A percentile compares a stretch with the other conserved stretches of the same genome.
phyloP scores from a whole-genome alignment of 2,329 filamentous ascomycete species.

The Nemania diffusa region DNA sequence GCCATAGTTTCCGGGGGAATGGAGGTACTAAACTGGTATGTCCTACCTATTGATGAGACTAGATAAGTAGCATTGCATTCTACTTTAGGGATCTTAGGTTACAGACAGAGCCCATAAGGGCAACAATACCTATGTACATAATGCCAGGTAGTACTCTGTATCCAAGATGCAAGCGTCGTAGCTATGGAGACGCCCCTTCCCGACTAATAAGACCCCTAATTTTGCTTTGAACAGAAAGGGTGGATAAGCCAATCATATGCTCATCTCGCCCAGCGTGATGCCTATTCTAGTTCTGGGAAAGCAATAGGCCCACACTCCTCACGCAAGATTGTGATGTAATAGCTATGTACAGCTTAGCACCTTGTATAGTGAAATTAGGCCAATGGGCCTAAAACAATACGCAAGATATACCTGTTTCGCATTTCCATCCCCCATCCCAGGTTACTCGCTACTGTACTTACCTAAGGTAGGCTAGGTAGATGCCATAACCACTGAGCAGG shows the following conservation, averaged over 20 bases:
- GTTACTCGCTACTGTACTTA: background rate
- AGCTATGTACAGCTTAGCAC: slow-evolving; percentile 1
- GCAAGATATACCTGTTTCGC: background rate
- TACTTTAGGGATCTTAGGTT: background rate
- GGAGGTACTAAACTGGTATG: background rate
- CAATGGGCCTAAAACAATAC: slow-evolving; percentile 19
- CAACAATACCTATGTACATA: slow-evolving; percentile 7
- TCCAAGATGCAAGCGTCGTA: slow-evolving; percentile 7
- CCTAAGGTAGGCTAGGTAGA: background rate
- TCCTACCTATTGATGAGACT: background rate
- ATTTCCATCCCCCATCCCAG: background rate
- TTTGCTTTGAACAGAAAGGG: background rate
- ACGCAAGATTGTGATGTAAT: slow-evolving; percentile 28
- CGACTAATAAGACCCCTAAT: slow-evolving; percentile 24
- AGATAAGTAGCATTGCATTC: background rate
- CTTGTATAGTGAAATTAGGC: background rate
- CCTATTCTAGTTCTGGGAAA: slow-evolving; percentile 15
- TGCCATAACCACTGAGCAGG: slow-evolving; percentile 32
- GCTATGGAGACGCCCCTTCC: slow-evolving; percentile 21
- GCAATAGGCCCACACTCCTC: slow-evolving; percentile 25
- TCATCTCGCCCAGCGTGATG: slow-evolving; percentile 32
- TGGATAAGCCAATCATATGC: slow-evolving; percentile 28
- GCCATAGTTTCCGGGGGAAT: background rate
- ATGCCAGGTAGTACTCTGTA: too few relatives aligned
- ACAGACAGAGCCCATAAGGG: background rate